Conservation (phyloP, 768 basidiomycete genomes). For the Mycena pura region DNA sequence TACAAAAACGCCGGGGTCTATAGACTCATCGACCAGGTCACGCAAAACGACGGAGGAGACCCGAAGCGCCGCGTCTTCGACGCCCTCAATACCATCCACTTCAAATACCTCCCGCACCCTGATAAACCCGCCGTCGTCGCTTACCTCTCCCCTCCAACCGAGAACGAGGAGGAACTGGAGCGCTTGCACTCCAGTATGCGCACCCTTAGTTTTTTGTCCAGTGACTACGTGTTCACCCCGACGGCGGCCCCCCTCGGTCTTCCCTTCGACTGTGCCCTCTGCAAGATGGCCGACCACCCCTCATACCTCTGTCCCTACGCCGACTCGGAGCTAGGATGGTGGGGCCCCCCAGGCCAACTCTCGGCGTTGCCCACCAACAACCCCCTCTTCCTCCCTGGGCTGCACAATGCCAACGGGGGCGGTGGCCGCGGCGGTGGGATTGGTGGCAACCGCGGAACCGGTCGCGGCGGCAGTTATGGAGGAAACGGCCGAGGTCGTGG, state of each 20-base stretch:
- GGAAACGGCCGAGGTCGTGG: not conserved
- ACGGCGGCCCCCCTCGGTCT: not conserved
- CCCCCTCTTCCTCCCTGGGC: not conserved
- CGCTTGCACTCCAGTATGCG: not conserved
- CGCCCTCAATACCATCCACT: slow-evolving; percentile 8
- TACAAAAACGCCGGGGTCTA: not conserved
- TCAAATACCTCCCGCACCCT: not conserved
- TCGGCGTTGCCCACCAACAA: not conserved
- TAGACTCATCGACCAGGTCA: not conserved
- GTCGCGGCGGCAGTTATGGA: not conserved
- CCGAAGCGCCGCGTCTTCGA: not conserved
- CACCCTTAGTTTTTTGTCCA: not conserved
- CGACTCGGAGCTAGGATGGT: not conserved
- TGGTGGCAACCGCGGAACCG: not conserved
- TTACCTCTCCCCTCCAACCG: slow-evolving; percentile 1
- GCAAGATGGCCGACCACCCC: slow-evolving; percentile 9
- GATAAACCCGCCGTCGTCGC: not conserved
- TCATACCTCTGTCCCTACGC: slow-evolving; percentile 2
- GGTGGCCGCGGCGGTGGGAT: not conserved
- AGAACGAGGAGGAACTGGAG: not conserved
- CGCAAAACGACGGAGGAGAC: not conserved
- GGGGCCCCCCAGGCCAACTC: slow-evolving; percentile 10
- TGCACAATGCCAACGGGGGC: not conserved
- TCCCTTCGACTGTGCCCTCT: not conserved
- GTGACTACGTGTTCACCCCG: not conserved